Conservation (phyloP, 345 rosid species). For the Aquilaria yunnanensis region DNA sequence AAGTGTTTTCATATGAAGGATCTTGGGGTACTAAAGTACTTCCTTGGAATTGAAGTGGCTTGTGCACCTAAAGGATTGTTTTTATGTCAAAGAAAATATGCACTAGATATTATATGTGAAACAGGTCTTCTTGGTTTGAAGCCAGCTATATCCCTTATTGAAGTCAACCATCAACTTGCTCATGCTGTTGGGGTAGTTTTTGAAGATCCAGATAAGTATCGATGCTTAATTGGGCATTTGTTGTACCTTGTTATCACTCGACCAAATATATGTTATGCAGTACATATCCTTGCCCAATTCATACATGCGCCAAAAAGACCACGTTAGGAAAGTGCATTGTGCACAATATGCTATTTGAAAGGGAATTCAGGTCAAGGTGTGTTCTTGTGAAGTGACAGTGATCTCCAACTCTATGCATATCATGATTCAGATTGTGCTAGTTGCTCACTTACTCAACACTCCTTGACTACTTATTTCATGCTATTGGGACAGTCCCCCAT, state of each 20-base stretch:
- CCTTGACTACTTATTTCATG: neutral
- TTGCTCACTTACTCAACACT: neutral
- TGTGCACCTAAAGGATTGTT: neutral
- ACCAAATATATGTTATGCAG: constrained; percentile 1
- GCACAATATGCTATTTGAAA: neutral
- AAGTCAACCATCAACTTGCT: neutral
- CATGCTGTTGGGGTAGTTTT: neutral
- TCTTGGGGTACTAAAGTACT: neutral
- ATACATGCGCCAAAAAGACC: neutral
- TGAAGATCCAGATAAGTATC: neutral
- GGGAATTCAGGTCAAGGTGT: neutral
- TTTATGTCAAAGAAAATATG: neutral
- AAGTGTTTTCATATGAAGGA: neutral
- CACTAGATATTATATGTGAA: neutral
- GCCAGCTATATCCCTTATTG: neutral
- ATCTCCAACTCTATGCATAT: neutral
- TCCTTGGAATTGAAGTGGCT: constrained; percentile 1
- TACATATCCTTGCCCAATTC: constrained; percentile 7
- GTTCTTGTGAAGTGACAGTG: neutral
- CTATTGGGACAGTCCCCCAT: too few relatives aligned
- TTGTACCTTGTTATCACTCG: constrained; percentile 4
- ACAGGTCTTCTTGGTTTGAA: neutral
- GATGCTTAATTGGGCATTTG: constrained; percentile 4
- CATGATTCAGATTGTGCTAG: neutral
- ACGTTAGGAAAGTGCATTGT: neutral